Evolutionary conservation across 495 filamentous ascomycete species (phyloP), one percentile per base, ranked within the genome.

Genomic region (Poronia punctata): DNA sequence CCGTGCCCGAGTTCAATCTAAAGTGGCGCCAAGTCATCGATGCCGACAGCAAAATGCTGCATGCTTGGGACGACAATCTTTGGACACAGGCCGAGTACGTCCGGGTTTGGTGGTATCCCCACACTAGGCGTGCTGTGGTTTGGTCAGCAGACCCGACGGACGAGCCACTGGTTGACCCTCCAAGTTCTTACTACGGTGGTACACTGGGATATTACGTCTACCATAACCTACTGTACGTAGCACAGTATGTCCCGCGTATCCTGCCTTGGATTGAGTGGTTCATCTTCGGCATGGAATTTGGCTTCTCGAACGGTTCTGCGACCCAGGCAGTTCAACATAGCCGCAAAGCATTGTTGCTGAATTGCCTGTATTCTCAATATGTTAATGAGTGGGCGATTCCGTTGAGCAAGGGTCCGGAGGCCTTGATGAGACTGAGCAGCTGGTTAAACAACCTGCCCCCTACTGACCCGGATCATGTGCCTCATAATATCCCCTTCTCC

Each of bases 351-450:
- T 71, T 98, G 41, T 68, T 95, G 30, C 88, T 98, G 84, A 89
- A 98, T 61, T 98, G 92, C 59, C 75, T 96, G 12, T 98, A 93
- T 64, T 88, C 82, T 15, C 92, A 98, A 59, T 93, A 87, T 52
- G 92, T 98, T 31, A 95, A 98, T 57, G 92, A 98, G 57, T 98
- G 92, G 92, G 89, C 90, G 4, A 74, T 98, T 34, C 92, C 92
- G 5, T 65, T 98, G n/a, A 63, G 78, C 48, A 81, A 84, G 45
- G 92, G 93, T 0, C 92, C 92, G 12, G 90, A 95, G 59, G 87
- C 89, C 3, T 79, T 98, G 20, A 74, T 63, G 19, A 82, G 92
- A 18, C 72, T 98, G 14, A 81, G 79, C 19, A 79, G 83, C 20
- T 98, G 92, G 92, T 66, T 98, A 34, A 75, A 90, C 49, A 66